Evolutionary conservation across 352 stramenopile genomes (phyloP), one percentile per base, ranked within the genome.

Genomic region (Pythium phragmitis): DNA sequence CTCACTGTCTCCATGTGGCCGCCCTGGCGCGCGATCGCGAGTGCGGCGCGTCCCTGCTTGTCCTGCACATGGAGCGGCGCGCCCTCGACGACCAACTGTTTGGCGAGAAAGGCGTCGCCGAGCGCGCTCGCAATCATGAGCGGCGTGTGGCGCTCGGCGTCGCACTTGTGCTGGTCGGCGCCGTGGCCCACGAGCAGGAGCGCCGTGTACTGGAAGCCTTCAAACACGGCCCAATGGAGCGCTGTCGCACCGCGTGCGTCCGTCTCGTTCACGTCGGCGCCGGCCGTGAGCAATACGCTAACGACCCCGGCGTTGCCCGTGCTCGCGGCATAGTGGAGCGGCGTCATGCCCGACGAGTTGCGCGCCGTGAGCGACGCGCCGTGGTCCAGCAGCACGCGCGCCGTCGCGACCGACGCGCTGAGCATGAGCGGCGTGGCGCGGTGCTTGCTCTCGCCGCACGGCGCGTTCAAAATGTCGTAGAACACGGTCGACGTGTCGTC

Each of bases 131-230:
- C 85, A 52, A 94, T 91, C 85, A 94, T 94, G 6, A 94, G 67
- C 26, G 85, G 69, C 28, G 85, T 94, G 57, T 94, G 85, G 19
- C 80, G 70, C 69, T 92, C 83, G 7, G 82, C 80, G 52, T 94
- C 85, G 28, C 80, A 77, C 34, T 84, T 69, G 9, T 52, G 41
- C 66, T 85, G 75, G 65, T 80, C 67, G 0, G 79, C 76, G 57
- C 65, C 60, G 33, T 80, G 72, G 41, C 76, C 79, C 13, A 87
- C 76, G 33, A 87, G 69, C 47, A 85, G 73, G 66, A 87, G 82
- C 11, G 83, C 85, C 3, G 83, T 91, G 76, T 94, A 94, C 68
- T 92, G 85, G 63, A 90, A 94, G 3, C 85, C 85, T 65, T 94
- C 85, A 53, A 92, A 94, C 8, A 94, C 85, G 8, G 82, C 82